Evolutionary conservation across 108 stramenopile genomes (phyloP).

Genomic region (Nitzschia sp.): DNA sequence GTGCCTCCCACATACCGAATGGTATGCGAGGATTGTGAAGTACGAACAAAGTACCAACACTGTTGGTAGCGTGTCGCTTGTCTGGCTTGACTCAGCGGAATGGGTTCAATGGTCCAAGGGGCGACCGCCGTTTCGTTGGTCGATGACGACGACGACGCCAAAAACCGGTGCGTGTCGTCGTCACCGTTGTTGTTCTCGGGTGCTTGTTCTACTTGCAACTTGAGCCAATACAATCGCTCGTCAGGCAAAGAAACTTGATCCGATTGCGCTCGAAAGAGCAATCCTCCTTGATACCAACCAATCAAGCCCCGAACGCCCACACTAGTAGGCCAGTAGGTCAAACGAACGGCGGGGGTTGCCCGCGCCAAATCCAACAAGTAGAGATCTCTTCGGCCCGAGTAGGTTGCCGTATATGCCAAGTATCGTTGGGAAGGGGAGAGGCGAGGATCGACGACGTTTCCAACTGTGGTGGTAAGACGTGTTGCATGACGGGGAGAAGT

Average conservation of each 20-base stretch:
- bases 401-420: constrained; percentile 68
- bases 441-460: constrained; percentile 61
- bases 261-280: constrained; percentile 51
- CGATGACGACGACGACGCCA: not conserved
- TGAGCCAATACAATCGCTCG: constrained; percentile 54
- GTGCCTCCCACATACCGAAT: constrained; percentile 65
- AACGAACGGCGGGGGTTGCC: constrained; percentile 30
- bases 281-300: constrained; percentile 42
- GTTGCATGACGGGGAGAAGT: constrained; percentile 32
- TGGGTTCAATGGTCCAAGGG: constrained; percentile 34
- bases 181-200: not conserved
- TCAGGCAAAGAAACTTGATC: constrained; percentile 54
- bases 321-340: constrained; percentile 48
- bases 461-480: constrained; percentile 64
- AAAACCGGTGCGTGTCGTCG: not conserved
- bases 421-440: constrained; percentile 49
- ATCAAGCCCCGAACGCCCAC: constrained; percentile 53
- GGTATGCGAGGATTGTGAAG: constrained; percentile 54
- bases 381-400: constrained; percentile 54
- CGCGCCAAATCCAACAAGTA: constrained; percentile 59
- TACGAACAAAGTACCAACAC: constrained; percentile 69
- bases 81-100: constrained; percentile 65
- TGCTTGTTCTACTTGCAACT: constrained; percentile 8
- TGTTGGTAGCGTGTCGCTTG: constrained; percentile 42
- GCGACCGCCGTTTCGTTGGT: not conserved